Evolutionary conservation across 2,329 filamentous ascomycete species (phyloP), one percentile per base, ranked within the genome.

Genomic region (Penicillium sp.): DNA sequence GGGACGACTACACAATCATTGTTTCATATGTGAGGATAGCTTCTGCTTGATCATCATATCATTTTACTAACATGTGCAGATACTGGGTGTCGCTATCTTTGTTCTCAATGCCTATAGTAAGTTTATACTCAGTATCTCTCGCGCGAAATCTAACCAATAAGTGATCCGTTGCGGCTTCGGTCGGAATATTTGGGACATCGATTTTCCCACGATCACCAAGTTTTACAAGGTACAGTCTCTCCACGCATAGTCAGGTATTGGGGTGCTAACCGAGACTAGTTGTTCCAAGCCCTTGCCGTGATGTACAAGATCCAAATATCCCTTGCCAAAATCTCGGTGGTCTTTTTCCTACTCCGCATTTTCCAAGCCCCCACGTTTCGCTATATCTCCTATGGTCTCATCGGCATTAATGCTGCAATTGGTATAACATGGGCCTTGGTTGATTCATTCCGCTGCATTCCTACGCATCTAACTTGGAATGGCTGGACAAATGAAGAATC

Each of bases 271-370:
- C 15, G 40, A n/a, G 7, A 1, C 3, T 23, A 61, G 58, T 23
- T 24, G 29, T 62, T 62, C 29, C 50, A 60, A 48, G 54, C 48
- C 4, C 41, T 61, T 27, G 56, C 51, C 4, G 32, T 57, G 9
- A 54, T 56, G 36, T 62, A 62, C 41, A 62, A 62, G n/a, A 47
- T 56, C 4, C 52, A 56, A n/a, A 58, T 58, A 10, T 58, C 55
- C 4, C 49, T 58, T 8, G 52, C 49, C 15, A 58, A 58, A 45
- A 58, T 58, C 8, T 58, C 55, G 15, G 55, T 58, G 1, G 60
- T 58, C 20, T 55, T 63, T 1, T 63, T 63, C 39, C 42, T 63
- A 12, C 53, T 62, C 12, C 60, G 59, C 7, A 63, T 63, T 24
- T 63, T 63, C 46, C 53, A 60, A 27, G 42, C 53, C 8, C 46